phyloP scores from a whole-genome alignment of 768 basidiomycete species.

The Epithele typhae region DNA sequence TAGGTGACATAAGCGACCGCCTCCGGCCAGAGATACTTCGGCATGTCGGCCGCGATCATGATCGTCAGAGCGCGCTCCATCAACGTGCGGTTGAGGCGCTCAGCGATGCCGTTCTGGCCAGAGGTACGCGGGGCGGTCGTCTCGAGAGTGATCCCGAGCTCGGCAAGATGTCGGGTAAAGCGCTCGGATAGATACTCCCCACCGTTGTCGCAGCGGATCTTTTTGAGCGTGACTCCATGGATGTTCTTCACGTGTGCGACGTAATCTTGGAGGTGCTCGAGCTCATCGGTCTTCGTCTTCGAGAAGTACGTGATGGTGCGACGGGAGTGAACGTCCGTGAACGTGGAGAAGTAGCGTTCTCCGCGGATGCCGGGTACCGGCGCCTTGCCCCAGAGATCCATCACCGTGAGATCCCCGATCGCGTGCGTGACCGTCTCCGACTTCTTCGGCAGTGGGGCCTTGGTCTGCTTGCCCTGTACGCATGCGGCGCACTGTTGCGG shows the following conservation, averaged over 20 bases:
- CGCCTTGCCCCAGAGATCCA: constrained; percentile 19
- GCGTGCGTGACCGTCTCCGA: constrained; percentile 2
- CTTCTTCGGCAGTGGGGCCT: constrained; percentile 2
- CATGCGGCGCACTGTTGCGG: constrained; percentile 16
- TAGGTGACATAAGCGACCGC: constrained; percentile 15
- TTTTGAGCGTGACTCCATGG: constrained; percentile 9
- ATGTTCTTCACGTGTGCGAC: constrained; percentile 1
- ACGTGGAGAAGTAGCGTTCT: constrained; percentile 17
- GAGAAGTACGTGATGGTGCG: constrained; percentile 2
- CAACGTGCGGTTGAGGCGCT: constrained; percentile 20
- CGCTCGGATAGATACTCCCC: constrained; percentile 18
- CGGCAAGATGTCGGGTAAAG: constrained; percentile 5
- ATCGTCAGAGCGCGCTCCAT: constrained; percentile 16
- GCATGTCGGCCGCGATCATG: constrained; percentile 11
- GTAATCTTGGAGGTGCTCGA: constrained; percentile 1
- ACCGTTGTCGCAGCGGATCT: constrained; percentile 20
- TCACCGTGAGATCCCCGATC: constrained; percentile 3
- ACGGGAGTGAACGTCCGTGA: constrained; percentile 16
- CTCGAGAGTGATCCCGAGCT: constrained; percentile 17
- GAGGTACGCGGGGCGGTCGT: constrained; percentile 18
- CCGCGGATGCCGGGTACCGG: constrained; percentile 7
- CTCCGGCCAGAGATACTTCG: constrained; percentile 20
- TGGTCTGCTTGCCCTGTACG: constrained; percentile 20
- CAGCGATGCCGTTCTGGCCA: constrained; percentile 21
- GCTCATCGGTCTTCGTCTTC: constrained; percentile 3